Evolutionary conservation across 805 yeast species (phyloP).

Genomic region (Millerozyma acaciae): DNA sequence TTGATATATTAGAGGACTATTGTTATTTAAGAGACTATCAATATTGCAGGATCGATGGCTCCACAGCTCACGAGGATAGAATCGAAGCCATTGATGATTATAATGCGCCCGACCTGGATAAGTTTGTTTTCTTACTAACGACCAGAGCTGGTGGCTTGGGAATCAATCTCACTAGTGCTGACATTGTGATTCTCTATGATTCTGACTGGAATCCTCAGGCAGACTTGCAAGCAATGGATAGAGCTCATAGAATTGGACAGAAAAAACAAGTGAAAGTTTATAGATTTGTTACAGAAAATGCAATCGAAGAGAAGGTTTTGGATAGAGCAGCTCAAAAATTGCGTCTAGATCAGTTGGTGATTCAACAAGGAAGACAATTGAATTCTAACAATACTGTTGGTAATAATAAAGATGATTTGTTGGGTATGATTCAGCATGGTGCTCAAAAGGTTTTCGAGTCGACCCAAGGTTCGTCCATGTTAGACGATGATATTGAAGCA

Average conservation of each 20-base stretch:
- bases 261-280: conserved; percentile 92
- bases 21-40: conserved; percentile 79
- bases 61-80: conserved; percentile 90
- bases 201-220: conserved; percentile 99
- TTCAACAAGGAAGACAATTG: conserved; percentile 79
- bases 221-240: conserved; percentile 95
- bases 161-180: conserved; percentile 88
- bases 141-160: conserved; percentile 98
- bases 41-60: conserved; percentile 91
- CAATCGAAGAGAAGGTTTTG: conserved; percentile 92
- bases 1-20: conserved; percentile 90
- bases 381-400: conserved; percentile 46
- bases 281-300: conserved; percentile 91
- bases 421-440: conserved; percentile 96
- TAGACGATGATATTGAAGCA: conserved; percentile 74
- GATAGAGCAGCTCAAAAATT: conserved; percentile 95
- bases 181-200: conserved; percentile 81
- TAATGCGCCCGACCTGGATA: conserved; percentile 75
- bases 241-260: conserved; percentile 97
- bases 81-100: conserved; percentile 89
- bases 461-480: conserved; percentile 22
- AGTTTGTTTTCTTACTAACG: conserved; percentile 80
- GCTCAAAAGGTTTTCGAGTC: conserved; percentile 82
- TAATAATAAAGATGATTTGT: conserved; percentile 73
- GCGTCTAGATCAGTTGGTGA: conserved; percentile 88